Base-by-base conservation (phyloP, 1,284 basidiomycete species). In the Farysia itapuensis region DNA sequence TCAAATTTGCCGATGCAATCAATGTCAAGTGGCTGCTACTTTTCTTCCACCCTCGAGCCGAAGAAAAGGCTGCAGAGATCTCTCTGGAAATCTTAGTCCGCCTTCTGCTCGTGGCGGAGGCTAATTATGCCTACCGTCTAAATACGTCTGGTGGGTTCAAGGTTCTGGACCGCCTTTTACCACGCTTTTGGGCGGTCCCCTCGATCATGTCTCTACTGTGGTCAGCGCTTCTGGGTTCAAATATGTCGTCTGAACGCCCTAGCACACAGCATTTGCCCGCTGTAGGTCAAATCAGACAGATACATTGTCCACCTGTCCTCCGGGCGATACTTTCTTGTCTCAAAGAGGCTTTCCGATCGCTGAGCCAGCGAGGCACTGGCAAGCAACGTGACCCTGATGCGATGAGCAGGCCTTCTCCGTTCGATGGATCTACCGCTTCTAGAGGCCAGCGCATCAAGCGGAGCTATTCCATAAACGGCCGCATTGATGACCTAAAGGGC, bases 81-180 rank as follows among this genome's bases (percentile, higher is more conserved):
- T 44, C 69, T 1, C 39, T 74, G 4, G 36, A 47, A n/a, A 45
- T 74, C 8, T 37, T 71, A 2, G 42, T 39, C 11, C 32, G 38
- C 12, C 59, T 72, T 12, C 41, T 71, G 25, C 32, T 35, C 3
- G 31, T 39, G 21, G 38, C 40, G 2, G 42, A 47, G 9, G 36
- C 54, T n/a, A 31, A 42, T 18, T 58, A 57, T 32, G 53, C 54
- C 20, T 43, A 67, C 25, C 85, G 83, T 58, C 87, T 91, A 70
- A 81, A 82, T 7, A 78, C 83, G 11, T 80, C 83, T 0, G 81
- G 90, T 1, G 89, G 89, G 0, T 78, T 88, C 26, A 83, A 86
- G 7, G 84, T 88, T 4, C 84, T 90, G 22, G 82, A 82, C 41
- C 79, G 90, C 14, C 79, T 91, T 5, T 81, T 90, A 19, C 82